phyloP scores from a whole-genome alignment of 1,284 basidiomycete species.

The Phaffia rhodozyma region DNA sequence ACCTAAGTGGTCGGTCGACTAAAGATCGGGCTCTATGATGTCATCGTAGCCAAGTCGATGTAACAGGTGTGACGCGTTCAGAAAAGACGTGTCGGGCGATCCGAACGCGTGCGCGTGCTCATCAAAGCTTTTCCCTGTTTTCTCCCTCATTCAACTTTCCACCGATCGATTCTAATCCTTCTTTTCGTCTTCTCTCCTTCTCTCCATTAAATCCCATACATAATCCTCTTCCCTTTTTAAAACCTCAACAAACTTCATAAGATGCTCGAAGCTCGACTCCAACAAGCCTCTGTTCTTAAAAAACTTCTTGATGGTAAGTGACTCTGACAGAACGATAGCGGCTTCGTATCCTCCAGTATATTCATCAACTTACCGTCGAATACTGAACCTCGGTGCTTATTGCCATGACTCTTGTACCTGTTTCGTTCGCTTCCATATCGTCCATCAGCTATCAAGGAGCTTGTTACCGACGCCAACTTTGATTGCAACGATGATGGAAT shows the following conservation, averaged over 20 bases:
- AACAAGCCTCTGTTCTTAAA: conserved; percentile 70
- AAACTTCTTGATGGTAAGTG: conserved; percentile 69
- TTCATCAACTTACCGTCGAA: neutral
- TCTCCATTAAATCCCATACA: neutral
- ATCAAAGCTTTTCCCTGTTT: neutral
- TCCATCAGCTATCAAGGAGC: conserved; percentile 78
- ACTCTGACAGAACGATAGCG: neutral
- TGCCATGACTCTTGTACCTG: neutral
- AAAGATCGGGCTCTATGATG: no score
- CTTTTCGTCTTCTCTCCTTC: conserved; percentile 6
- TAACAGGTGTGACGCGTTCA: no score
- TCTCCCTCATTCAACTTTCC: conserved; percentile 3
- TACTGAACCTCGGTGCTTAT: neutral
- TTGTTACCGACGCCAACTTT: conserved; percentile 96
- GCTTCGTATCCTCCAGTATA: neutral
- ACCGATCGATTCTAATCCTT: neutral
- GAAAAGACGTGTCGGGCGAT: no score
- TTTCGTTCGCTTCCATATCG: neutral
- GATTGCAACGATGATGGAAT: conserved; percentile 95
- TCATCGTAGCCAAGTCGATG: no score
- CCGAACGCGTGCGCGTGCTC: no score
- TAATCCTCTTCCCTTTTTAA: neutral
- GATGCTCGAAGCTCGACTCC: conserved; percentile 84
- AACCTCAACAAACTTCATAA: conserved; percentile 21
- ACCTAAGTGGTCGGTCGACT: no score